Base-by-base conservation (phyloP, 1,284 basidiomycete genomes). In the Prillingera fragicola region DNA sequence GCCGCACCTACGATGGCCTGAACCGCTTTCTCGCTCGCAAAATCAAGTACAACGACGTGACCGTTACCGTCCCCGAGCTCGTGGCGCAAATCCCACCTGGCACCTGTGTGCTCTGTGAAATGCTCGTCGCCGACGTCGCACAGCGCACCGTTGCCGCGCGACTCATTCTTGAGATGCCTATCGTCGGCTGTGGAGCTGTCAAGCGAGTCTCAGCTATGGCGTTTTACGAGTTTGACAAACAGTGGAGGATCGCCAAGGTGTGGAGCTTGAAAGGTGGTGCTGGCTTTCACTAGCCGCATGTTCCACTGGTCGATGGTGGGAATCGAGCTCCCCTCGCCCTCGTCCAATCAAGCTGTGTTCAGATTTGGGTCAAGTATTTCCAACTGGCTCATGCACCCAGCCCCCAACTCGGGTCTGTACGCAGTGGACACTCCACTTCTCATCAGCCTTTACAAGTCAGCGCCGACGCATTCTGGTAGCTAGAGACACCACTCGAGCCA, bases 171-270 rank as follows among this genome's bases (percentile, higher is more conserved):
- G 44, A 45, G 48, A 33, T 42, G 14, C 48, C 41, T 8, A 15
- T 15, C 14, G 10, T 4, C 5, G 21, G 15, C 13, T 19, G 19
- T n/a, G n/a, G n/a, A n/a, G n/a, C n/a, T n/a, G 29, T 8, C 31
- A 36, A 14, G 9, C n/a, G n/a, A n/a, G n/a, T n/a, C n/a, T n/a
- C n/a, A n/a, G 40, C 45, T 25, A 27, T 43, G 18, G 48, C 46
- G 28, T 43, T 50, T 25, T 50, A 50, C 41, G 37, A 27, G 33
- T 50, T 46, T 15, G 48, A 50, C 38, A 38, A 46, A 28, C 18
- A 43, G 37, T 50, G 48, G 48, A 27, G 34, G 17, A 50, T 50
- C 33, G 25, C 28, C 37, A 32, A 41, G 13, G 43, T 50, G 10
- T 36, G 34, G 37, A 46, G 37, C 29, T 40, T 37, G 34, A n/a